Evolutionary conservation across 2,329 filamentous ascomycete species (phyloP).

Genomic region (Neodidymelliopsis sp.): DNA sequence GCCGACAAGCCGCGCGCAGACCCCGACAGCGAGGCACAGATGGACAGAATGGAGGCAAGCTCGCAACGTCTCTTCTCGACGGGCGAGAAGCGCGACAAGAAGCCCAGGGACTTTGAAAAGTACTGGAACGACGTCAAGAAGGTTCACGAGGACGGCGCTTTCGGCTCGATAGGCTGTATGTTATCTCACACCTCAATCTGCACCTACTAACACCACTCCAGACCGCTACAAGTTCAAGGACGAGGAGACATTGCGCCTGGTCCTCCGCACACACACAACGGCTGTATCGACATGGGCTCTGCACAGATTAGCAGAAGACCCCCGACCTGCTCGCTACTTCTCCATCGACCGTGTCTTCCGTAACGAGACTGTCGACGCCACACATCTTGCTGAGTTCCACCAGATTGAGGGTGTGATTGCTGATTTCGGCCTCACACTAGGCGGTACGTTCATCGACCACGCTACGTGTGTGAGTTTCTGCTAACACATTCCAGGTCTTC

Average conservation of each 20-base stretch:
- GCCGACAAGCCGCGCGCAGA: slow-evolving; percentile 73
- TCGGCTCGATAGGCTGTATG: slow-evolving; percentile 83
- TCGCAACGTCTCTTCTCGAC: slow-evolving; percentile 62
- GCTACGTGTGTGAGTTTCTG: background rate
- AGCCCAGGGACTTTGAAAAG: slow-evolving; percentile 72
- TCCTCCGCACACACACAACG: slow-evolving; percentile 95
- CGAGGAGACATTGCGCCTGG: slow-evolving; percentile 84
- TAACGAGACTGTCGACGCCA: slow-evolving; percentile 96
- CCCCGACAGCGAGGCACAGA: slow-evolving; percentile 55
- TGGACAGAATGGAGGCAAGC: slow-evolving; percentile 59
- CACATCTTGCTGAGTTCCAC: slow-evolving; percentile 97
- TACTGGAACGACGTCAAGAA: slow-evolving; percentile 89
- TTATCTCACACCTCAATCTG: background rate
- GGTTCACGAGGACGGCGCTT: slow-evolving; percentile 91
- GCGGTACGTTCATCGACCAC: slow-evolving; percentile 59
- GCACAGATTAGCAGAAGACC: slow-evolving; percentile 83
- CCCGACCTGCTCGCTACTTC: slow-evolving; percentile 92
- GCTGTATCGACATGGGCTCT: slow-evolving; percentile 90
- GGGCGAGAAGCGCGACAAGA: slow-evolving; percentile 59
- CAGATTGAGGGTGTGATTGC: slow-evolving; percentile 99
- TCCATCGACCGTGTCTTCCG: slow-evolving; percentile 98
- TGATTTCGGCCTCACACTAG: slow-evolving; percentile 90
- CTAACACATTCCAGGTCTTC: slow-evolving; percentile 59
- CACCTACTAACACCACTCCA: slow-evolving; percentile 1
- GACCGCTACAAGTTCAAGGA: slow-evolving; percentile 91